Evolutionary conservation across 2,329 filamentous ascomycete species (phyloP).

Genomic region (Cladosporium cucumerinum): DNA sequence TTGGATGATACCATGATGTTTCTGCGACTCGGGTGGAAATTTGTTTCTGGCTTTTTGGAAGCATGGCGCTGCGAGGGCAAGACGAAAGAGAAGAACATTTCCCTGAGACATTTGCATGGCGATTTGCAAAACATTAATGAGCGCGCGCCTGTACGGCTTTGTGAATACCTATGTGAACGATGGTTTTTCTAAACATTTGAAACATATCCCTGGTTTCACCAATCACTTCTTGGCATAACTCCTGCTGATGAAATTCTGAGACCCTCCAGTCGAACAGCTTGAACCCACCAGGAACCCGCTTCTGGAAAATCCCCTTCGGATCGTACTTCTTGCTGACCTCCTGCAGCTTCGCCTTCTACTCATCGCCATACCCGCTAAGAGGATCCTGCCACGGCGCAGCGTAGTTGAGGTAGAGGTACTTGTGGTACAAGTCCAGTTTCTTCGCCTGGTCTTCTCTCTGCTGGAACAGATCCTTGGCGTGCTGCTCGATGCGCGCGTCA

Average conservation of each 20-base stretch:
- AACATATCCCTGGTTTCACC: neutral
- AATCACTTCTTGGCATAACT: neutral
- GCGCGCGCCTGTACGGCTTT: neutral
- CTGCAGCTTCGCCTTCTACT: slow-evolving; percentile 31
- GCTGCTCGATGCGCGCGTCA: slow-evolving; percentile 17
- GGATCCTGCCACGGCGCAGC: slow-evolving; percentile 38
- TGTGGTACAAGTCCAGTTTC: slow-evolving; percentile 17
- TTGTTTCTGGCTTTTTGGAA: neutral
- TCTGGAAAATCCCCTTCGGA: slow-evolving; percentile 36
- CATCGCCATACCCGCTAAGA: slow-evolving; percentile 32
- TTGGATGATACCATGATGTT: slow-evolving; percentile 13
- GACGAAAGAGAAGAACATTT: neutral
- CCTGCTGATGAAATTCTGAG: too few species aligned
- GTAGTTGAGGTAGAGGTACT: slow-evolving; percentile 37
- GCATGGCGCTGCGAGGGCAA: slow-evolving; percentile 7
- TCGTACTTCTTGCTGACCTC: slow-evolving; percentile 37
- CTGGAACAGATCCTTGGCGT: slow-evolving; percentile 16
- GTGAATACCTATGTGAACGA: neutral
- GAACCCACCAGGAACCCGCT: slow-evolving; percentile 36
- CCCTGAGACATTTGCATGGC: neutral
- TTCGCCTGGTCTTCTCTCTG: slow-evolving; percentile 9
- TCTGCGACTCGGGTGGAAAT: neutral
- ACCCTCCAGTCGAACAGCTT: slow-evolving; percentile 23
- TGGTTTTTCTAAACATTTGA: neutral
- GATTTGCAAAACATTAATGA: neutral